A percentile compares a stretch with the other conserved stretches of the same genome.
These are phyloP conservation scores for Pythium plurisporium DNA, from an alignment of 352 stramenopile species.

Conservation along the genomic window DNA sequence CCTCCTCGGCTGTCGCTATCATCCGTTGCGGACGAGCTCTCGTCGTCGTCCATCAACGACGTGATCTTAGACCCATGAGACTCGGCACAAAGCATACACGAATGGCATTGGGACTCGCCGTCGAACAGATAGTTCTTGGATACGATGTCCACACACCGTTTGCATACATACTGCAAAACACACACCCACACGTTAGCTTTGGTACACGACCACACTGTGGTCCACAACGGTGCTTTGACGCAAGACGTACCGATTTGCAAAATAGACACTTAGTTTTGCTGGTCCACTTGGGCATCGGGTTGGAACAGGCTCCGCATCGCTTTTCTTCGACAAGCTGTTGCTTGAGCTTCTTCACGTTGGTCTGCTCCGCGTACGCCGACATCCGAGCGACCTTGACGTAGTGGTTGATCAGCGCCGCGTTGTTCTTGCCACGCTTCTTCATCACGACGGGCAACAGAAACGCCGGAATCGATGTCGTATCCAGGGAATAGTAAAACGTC, in stretches of 20 bases:
- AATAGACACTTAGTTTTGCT: conserved; percentile 52
- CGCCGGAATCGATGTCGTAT: conserved; percentile 46
- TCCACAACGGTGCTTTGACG: too few relatives aligned
- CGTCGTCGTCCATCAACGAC: conserved; percentile 20
- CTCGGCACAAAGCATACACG: conserved; percentile 60
- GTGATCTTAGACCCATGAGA: conserved; percentile 20
- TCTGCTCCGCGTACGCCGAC: conserved; percentile 25
- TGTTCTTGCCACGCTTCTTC: conserved; percentile 56
- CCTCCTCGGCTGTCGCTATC: conserved; percentile 1
- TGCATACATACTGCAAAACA: conserved; percentile 53
- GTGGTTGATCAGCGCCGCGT: conserved; percentile 59
- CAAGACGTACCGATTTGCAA: conserved; percentile 65
- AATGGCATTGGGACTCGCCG: conserved; percentile 30
- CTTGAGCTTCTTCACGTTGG: conserved; percentile 17
- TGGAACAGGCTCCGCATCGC: conserved; percentile 57
- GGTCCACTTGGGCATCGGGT: conserved; percentile 54
- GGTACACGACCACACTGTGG: too few relatives aligned
- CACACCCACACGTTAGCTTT: conserved; percentile 3
- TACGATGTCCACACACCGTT: conserved; percentile 60
- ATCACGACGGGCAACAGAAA: conserved; percentile 47
- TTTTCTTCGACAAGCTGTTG: conserved; percentile 52
- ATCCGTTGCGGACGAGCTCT: conserved; percentile 12
- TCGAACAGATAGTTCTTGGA: conserved; percentile 54
- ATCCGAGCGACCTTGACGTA: conserved; percentile 53
- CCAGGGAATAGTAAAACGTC: conserved; percentile 53